These are phyloP conservation scores for Fusarium mundagurra DNA, from an alignment of 2,329 filamentous ascomycete species.

Conservation along the genomic window DNA sequence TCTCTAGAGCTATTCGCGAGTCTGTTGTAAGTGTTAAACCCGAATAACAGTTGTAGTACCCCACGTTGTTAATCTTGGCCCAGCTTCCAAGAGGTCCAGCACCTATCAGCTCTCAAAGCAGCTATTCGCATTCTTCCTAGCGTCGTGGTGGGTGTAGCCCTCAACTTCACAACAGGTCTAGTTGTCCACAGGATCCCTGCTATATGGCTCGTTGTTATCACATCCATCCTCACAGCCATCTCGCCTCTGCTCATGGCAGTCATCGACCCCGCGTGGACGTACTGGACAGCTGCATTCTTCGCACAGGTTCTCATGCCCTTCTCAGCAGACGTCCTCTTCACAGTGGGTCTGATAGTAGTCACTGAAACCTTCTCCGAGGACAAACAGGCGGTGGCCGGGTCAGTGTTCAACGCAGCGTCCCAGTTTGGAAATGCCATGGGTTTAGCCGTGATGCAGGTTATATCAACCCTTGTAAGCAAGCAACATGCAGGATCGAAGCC, in stretches of 20 bases:
- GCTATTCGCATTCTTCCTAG: slow-evolving; percentile 56
- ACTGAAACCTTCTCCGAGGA: slow-evolving; percentile 64
- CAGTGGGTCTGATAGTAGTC: slow-evolving; percentile 64
- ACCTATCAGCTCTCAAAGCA: slow-evolving; percentile 54
- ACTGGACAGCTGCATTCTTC: slow-evolving; percentile 60
- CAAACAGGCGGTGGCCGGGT: slow-evolving; percentile 67
- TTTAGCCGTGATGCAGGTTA: slow-evolving; percentile 57
- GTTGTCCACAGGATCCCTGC: slow-evolving; percentile 55
- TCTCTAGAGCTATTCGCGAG: slow-evolving; percentile 58
- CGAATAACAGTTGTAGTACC: neutral
- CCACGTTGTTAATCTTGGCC: neutral
- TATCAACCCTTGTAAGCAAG: slow-evolving; percentile 52
- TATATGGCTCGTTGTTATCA: slow-evolving; percentile 51
- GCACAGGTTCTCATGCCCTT: slow-evolving; percentile 55
- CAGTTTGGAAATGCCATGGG: slow-evolving; percentile 66
- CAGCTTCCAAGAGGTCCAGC: slow-evolving; percentile 62
- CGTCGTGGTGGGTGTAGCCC: slow-evolving; percentile 53
- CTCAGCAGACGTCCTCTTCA: slow-evolving; percentile 62
- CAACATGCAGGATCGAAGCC: slow-evolving; percentile 40
- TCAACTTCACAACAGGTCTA: slow-evolving; percentile 58
- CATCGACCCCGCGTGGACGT: slow-evolving; percentile 56
- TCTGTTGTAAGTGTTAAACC: slow-evolving; percentile 55
- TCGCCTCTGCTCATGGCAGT: slow-evolving; percentile 66
- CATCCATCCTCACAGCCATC: slow-evolving; percentile 54
- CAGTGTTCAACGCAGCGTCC: slow-evolving; percentile 67